Base-by-base conservation (phyloP, 2,329 filamentous ascomycete species). In the Diplocarpon rosae region DNA sequence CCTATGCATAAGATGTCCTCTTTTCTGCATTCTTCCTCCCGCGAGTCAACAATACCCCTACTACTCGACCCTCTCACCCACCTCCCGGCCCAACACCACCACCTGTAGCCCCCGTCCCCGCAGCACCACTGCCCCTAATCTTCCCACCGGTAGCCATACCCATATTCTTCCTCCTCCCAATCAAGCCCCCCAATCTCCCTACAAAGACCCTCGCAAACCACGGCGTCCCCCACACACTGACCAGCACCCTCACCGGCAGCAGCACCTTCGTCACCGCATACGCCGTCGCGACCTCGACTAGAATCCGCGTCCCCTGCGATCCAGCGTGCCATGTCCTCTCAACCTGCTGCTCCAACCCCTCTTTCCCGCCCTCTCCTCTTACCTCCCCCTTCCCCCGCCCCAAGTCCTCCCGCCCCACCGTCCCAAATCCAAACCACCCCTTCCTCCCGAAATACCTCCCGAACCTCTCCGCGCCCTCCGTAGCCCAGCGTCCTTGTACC, bases 201-300 rank as follows among this genome's bases (percentile, higher is more conserved):
- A 83, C 64, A 32, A 85, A 66, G 16, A 75, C 66, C 35, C 80
- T 74, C 1, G 89, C 89, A 70, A 96, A 93, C 83, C 86, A 93
- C 3, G 92, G 92, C 37, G 92, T 95, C 12, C 76, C 83, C 86
- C 85, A 94, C 3, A 93, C 73, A 65, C 89, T 95, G 6, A 78
- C 65, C 20, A 82, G 67, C 49, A 98, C 75, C 54, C 92, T 74
- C 11, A 85, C 57, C 0, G 92, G 87, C 51, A 98, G 63, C 47
- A 96, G 60, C 13, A 78, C 79, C 66, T 98, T 98, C 1, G 87
- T 93, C 51, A 95, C 75, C 1, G 87, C 84, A 69, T 92, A 98
- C 5, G 92, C 89, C 15, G 92, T 83, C 17, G 86, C 92, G 52
- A 96, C 76, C 63, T 82, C 77, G 0, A 79, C 24, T 14, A 60